Conservation (phyloP, 108 stramenopile species). For the Pseudonitzschia delicatissima region DNA sequence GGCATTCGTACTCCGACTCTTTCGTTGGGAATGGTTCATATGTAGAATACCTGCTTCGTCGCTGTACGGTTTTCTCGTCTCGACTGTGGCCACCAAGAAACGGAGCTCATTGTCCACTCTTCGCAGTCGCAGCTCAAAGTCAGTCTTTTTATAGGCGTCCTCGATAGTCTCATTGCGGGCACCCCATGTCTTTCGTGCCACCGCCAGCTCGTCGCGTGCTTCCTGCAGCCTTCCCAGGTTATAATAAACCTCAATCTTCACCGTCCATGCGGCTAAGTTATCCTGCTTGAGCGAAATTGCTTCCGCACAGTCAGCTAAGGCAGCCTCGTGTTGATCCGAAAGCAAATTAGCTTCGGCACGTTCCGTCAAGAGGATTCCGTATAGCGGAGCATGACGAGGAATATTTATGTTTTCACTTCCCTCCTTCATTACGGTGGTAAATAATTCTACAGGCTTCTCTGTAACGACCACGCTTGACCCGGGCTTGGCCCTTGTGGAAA, state of each 20-base stretch:
- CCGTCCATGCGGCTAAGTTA: conserved; percentile 47
- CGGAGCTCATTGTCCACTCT: conserved; percentile 42
- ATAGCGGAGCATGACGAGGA: conserved; percentile 35
- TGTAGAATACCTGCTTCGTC: conserved; percentile 6
- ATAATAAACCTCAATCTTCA: conserved; percentile 45
- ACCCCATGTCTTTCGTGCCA: conserved; percentile 45
- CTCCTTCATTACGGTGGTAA: conserved; percentile 36
- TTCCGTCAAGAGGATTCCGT: conserved; percentile 37
- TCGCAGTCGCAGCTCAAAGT: conserved; percentile 47
- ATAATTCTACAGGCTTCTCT: conserved; percentile 42
- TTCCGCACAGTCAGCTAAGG: conserved; percentile 39
- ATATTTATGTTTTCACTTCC: conserved; percentile 11
- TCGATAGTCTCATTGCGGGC: conserved; percentile 43
- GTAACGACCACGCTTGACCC: conserved; percentile 40
- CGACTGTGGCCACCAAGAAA: conserved; percentile 32
- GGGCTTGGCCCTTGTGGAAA: conserved; percentile 40
- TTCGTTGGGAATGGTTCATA: conserved; percentile 6
- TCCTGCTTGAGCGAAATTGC: conserved; percentile 38
- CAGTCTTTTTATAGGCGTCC: conserved; percentile 45
- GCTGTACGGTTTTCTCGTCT: conserved; percentile 14
- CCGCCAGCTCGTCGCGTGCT: conserved; percentile 41
- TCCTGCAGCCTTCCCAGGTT: conserved; percentile 40
- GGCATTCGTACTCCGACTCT: neutral
- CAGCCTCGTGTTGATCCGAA: conserved; percentile 33
- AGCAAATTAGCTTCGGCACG: conserved; percentile 44